These are phyloP conservation scores for Endoconidiophora polonica DNA, from an alignment of 2,329 filamentous ascomycete species.

Conservation along the genomic window DNA sequence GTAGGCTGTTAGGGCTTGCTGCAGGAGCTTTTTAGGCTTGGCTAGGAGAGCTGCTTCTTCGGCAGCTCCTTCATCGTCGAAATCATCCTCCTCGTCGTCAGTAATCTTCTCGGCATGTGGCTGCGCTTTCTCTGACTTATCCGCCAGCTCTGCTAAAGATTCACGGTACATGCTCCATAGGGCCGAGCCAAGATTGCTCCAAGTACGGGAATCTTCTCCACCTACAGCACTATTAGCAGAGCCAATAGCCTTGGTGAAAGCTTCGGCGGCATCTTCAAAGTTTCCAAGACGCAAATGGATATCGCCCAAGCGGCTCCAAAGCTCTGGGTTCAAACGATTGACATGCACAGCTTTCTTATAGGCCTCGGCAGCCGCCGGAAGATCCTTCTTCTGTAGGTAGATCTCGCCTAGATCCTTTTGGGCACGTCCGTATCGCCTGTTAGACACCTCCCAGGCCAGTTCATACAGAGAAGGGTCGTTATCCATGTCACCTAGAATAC, in stretches of 20 bases:
- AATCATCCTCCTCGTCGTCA: slow-evolving; percentile 9
- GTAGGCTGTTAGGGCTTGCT: slow-evolving; percentile 67
- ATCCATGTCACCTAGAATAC: slow-evolving; percentile 84
- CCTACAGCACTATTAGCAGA: slow-evolving; percentile 43
- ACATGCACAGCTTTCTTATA: slow-evolving; percentile 63
- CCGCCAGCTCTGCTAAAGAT: slow-evolving; percentile 23
- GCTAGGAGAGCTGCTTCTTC: slow-evolving; percentile 18
- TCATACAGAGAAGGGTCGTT: slow-evolving; percentile 58
- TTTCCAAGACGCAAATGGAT: slow-evolving; percentile 62
- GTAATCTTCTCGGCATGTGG: slow-evolving; percentile 6
- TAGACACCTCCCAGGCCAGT: slow-evolving; percentile 76
- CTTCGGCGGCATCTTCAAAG: slow-evolving; percentile 65
- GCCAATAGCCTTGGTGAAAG: slow-evolving; percentile 69
- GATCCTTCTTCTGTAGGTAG: slow-evolving; percentile 50
- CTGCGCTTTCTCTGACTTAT: slow-evolving; percentile 16
- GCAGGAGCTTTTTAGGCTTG: slow-evolving; percentile 45
- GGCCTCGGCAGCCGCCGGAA: slow-evolving; percentile 53
- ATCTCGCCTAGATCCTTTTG: slow-evolving; percentile 74
- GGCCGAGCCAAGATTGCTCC: slow-evolving; percentile 84
- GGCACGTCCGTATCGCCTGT: slow-evolving; percentile 64
- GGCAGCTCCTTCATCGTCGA: slow-evolving; percentile 14
- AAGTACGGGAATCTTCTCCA: slow-evolving; percentile 77
- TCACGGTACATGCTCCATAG: slow-evolving; percentile 53
- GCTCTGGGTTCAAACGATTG: slow-evolving; percentile 64
- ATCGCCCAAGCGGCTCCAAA: slow-evolving; percentile 86